Percentiles rank a stretch among this genome's conserved stretches.
Conservation (phyloP, 2,329 filamentous ascomycete species). For the Lasiodiplodia theobromae region DNA sequence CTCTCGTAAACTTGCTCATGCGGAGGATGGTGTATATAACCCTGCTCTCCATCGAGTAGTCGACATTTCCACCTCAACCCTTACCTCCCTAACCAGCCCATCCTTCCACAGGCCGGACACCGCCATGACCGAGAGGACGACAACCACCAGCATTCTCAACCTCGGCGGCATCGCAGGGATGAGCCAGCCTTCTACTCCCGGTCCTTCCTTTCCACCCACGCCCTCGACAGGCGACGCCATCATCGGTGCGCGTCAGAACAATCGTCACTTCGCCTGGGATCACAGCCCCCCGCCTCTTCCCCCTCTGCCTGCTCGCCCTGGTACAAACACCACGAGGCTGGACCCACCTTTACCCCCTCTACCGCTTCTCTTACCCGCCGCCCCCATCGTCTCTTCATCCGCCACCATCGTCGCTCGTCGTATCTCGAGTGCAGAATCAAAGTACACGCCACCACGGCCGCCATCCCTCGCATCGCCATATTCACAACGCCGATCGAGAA, state of each 20-base stretch:
- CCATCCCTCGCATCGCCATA: not conserved
- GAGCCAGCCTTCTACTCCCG: constrained; percentile 12
- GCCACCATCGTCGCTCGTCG: constrained; percentile 28
- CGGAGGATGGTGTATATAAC: constrained; percentile 36
- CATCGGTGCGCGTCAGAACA: not conserved
- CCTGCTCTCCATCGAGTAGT: not conserved
- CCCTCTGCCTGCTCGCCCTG: constrained; percentile 35
- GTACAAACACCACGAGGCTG: constrained; percentile 32
- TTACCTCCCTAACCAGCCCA: not conserved
- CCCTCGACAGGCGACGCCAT: constrained; percentile 3
- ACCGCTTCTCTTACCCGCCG: constrained; percentile 34
- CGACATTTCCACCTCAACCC: not conserved
- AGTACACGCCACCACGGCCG: constrained; percentile 33
- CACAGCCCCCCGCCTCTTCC: not conserved
- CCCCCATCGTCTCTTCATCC: constrained; percentile 32
- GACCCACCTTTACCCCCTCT: constrained; percentile 37
- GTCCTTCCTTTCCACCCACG: constrained; percentile 22
- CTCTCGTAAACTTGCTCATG: constrained; percentile 35
- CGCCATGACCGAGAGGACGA: not conserved
- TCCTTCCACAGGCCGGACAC: not conserved
- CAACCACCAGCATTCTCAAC: not conserved
- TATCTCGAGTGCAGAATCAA: constrained; percentile 1
- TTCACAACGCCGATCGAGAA: not conserved
- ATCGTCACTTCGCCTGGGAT: constrained; percentile 1
- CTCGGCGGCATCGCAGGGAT: not conserved